Conservation (phyloP, 2,329 filamentous ascomycete species). For the Scedosporium dehoogii region DNA sequence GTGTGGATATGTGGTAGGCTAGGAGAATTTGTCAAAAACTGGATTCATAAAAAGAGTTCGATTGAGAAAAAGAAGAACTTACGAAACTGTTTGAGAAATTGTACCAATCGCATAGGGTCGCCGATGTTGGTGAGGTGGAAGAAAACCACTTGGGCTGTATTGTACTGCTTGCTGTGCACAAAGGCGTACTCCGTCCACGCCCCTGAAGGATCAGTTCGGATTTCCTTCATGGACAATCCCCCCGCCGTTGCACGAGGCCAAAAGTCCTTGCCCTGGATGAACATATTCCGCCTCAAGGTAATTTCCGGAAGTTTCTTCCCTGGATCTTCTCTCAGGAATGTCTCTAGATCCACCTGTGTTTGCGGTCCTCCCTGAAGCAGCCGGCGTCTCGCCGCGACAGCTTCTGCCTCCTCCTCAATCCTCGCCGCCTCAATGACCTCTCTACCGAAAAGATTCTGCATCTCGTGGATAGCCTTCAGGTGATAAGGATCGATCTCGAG, state of each 20-base stretch:
- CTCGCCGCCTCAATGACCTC: slow-evolving; percentile 46
- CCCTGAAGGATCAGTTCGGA: slow-evolving; percentile 34
- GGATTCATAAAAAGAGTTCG: too few species aligned
- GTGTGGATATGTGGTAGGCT: slow-evolving; percentile 84
- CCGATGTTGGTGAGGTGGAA: slow-evolving; percentile 70
- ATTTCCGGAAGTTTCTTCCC: slow-evolving; percentile 59
- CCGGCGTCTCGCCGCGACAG: slow-evolving; percentile 22
- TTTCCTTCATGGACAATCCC: slow-evolving; percentile 69
- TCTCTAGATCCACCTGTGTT: slow-evolving; percentile 48
- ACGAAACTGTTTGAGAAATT: slow-evolving; percentile 45
- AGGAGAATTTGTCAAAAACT: neutral
- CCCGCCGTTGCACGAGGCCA: slow-evolving; percentile 75
- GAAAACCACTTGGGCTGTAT: slow-evolving; percentile 66
- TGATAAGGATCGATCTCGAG: slow-evolving; percentile 52
- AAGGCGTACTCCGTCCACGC: slow-evolving; percentile 63
- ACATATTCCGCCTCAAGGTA: slow-evolving; percentile 66
- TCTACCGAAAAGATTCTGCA: slow-evolving; percentile 54
- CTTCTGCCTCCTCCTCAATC: slow-evolving; percentile 37
- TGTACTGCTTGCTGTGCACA: slow-evolving; percentile 64
- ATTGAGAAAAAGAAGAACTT: slow-evolving; percentile 18
- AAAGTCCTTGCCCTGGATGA: slow-evolving; percentile 76
- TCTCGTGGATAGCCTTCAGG: slow-evolving; percentile 82
- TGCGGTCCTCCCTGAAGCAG: slow-evolving; percentile 24
- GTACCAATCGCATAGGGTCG: slow-evolving; percentile 73
- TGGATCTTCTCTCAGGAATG: slow-evolving; percentile 42